Conservation (phyloP, 768 basidiomycete genomes). For the Pleurotus cornucopiae region DNA sequence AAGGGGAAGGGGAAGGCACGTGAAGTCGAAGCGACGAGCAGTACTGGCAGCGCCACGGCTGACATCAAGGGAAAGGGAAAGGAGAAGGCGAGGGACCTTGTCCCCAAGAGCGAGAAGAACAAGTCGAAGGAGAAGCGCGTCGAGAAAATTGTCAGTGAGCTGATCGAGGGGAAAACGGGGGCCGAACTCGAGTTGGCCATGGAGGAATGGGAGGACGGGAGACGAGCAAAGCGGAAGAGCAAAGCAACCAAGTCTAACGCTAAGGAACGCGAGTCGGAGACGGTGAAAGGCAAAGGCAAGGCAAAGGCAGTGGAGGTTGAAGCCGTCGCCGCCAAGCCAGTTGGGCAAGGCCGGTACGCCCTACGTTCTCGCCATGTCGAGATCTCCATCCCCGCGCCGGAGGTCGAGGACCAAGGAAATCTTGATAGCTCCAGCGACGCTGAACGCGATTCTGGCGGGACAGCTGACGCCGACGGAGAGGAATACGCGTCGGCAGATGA, state of each 20-base stretch:
- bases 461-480: conserved; percentile 4
- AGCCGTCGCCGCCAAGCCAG: background rate
- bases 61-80: conserved; percentile 14
- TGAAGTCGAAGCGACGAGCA: conserved; percentile 16
- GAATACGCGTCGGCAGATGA: conserved; percentile 1
- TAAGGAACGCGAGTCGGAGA: background rate
- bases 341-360: no score
- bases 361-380: background rate
- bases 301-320: background rate
- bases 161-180: conserved; percentile 66
- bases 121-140: conserved; percentile 41
- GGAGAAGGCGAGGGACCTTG: conserved; percentile 1
- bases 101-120: background rate
- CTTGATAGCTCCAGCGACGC: background rate
- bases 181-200: conserved; percentile 57
- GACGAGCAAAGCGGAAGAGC: background rate
- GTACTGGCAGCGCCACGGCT: background rate
- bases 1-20: conserved; percentile 14
- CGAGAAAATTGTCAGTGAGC: conserved; percentile 62
- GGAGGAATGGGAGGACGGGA: conserved; percentile 49
- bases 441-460: conserved; percentile 1
- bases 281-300: no score
- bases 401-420: background rate
- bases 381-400: background rate
- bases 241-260: background rate